Base-by-base conservation (phyloP, 202 grass and related monocot species). In the Brachypodium distachyon region DNA sequence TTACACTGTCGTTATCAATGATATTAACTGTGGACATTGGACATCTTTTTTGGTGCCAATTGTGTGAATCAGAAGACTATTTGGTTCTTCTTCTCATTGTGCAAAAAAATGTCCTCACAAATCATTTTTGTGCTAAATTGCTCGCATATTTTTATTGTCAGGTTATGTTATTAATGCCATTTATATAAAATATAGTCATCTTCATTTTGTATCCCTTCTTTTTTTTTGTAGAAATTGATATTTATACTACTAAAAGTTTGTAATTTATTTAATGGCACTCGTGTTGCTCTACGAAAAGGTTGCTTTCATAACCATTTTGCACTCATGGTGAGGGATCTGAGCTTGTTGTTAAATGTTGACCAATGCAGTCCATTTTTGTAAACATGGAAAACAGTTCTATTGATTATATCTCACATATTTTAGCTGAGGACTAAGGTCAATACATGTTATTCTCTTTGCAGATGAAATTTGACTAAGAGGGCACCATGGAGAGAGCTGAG, bases 381-480 rank as follows among this genome's bases (percentile, higher is more conserved):
- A 75, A 67, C 59, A 47, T 22, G 14, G 4, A 70, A 7, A 9
- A 46, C 27, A n/a, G 0, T 46, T 47, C 18, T 48, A 16, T 39
- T 47, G 29, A 77, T 72, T 71, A 5, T 8, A 6, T 36, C 10
- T 4, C 38, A 31, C 38, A 50, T 58, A n/a, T 29, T 17, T 60
- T 60, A 9, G 1, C 5, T 33, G 32, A 56, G 17, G 23, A 70
- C 12, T 65, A 87, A 39, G 14, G 47, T 7, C 65, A 72, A 80
- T 32, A 59, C 55, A 46, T 84, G 22, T 53, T 53, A 5, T 58
- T 74, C 32, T 67, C 64, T 86, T 64, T 50, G 2, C 54, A 82
- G 87, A 90, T 94, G 87, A 92, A 68, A 67, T 74, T 82, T 87
- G 61, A 81, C 9, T 67, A 85, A 57, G 51, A 77, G 73, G 37